Evolutionary conservation across 306 rosid genomes (phyloP).

Genomic region (Malus domestica): DNA sequence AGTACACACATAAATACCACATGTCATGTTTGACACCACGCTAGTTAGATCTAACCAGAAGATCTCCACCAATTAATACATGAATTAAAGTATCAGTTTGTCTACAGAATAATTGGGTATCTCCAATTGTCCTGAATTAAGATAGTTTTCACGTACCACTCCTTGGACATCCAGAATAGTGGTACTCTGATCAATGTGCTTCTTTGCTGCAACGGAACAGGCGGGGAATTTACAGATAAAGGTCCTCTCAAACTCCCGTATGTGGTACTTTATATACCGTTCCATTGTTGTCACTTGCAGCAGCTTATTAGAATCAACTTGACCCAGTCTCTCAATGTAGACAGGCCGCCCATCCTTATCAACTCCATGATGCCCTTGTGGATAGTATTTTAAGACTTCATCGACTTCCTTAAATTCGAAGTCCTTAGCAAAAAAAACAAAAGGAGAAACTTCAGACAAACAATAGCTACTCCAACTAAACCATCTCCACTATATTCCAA

Average conservation of each 20-base stretch:
- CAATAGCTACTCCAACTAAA: neutral
- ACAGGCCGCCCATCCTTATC: slow-evolving; percentile 88
- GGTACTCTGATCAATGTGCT: slow-evolving; percentile 88
- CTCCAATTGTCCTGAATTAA: neutral
- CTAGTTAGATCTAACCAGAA: neutral
- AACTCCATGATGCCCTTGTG: slow-evolving; percentile 96
- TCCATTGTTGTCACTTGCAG: slow-evolving; percentile 84
- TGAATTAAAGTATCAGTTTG: neutral
- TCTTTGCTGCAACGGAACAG: slow-evolving; percentile 82
- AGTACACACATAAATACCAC: neutral
- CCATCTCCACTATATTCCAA: neutral
- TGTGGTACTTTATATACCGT: slow-evolving; percentile 73
- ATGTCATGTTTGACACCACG: neutral
- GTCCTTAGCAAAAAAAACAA: slow-evolving; percentile 37
- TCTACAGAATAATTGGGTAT: neutral
- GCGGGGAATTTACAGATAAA: slow-evolving; percentile 68
- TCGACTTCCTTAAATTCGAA: slow-evolving; percentile 76
- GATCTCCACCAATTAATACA: neutral
- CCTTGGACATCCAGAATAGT: slow-evolving; percentile 96
- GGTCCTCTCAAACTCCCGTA: slow-evolving; percentile 82
- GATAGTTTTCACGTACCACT: slow-evolving; percentile 50
- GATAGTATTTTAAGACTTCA: slow-evolving; percentile 83
- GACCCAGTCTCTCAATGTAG: slow-evolving; percentile 80
- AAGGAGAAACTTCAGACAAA: neutral
- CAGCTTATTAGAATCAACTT: slow-evolving; percentile 76